Base-by-base conservation (phyloP, 2,329 filamentous ascomycete genomes). In the Emergomyces pasteurianus region DNA sequence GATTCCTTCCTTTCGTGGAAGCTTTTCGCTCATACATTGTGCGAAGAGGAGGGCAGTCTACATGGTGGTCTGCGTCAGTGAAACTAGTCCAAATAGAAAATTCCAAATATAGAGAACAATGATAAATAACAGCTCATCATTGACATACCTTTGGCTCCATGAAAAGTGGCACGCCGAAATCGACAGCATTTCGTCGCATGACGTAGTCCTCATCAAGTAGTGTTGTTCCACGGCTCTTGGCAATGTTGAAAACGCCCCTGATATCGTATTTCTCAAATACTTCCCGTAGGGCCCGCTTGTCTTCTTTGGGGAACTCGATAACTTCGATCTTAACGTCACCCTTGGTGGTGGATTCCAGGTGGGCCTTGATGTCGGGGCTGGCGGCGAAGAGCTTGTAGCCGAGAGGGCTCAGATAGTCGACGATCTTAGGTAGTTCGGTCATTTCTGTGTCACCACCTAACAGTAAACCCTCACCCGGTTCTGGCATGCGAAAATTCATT, bases 401-500 rank as follows among this genome's bases (percentile, higher is more conserved):
- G 23, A 97, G 86, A 58, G 92, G 92, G 38, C 87, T 82, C 58
- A 99, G 80, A 77, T 90, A 92, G 75, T 96, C 86, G 65, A 94
- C 89, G 63, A 97, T 87, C 71, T 84, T 83, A 63, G 86, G 83
- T 61, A 99, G 82, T 76, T 84, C 80, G 28, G 85, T 85, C 63
- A 86, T 75, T 75, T 86, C 87, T 67, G 79, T 81, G 63, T 85
- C 78, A 68, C 94, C 94, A 65, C 94, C 94, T 66, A 99, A 90
- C 59, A 99, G 86, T 62, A 99, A 86, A 78, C 94, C 92, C 81
- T 96, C 91, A 66, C 94, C 94, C 59, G 91, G 89, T 75, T 95
- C 87, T 50, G 94, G 94, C 70, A 96, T 84, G 68, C 92, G 90
- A 89, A 97, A 97, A 85, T 97, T 99, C 92, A 97, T 99, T 69